Evolutionary conservation across 148 eudicot species (phyloP), one percentile per base, ranked within the genome.

Genomic region (Fallopia convolvulus): DNA sequence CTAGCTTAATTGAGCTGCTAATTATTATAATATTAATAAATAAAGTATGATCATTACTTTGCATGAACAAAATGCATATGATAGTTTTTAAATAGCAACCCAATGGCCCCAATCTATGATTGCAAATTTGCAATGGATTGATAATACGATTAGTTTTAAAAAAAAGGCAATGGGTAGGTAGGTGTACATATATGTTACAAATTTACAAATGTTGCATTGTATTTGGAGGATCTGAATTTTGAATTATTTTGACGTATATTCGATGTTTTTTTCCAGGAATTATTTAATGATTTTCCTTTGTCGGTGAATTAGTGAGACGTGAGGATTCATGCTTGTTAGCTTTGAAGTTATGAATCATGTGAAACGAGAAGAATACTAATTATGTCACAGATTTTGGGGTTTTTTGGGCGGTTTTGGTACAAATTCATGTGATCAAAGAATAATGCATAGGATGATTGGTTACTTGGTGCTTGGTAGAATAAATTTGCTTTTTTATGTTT

Each of bases 281-380:
- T 36, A 2, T 36, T 33, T 36, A 1, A 36, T 20, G 18, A 56
- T 56, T 56, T 65, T 41, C 14, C 32, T 56, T 55, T 55, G 60
- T 55, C 21, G 18, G 21, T 23, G 21, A 55, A 17, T 55, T 55
- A n/a, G 6, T 55, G 23, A 55, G 60, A 55, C 21, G 60, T 55
- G 60, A 18, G 18, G 2, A 55, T 55, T 55, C 26, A 18, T 55
- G 60, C 21, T 56, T 65, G 4, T 30, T 33, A 32, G 70, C 10
- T 65, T 65, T 65, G 41, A 65, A 32, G 70, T 1, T 65, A 32
- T 65, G 70, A 65, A 65, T 32, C 70, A 65, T 30, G 70, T 65
- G 70, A 65, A 65, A 26, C 18, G 1, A 30, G 40, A 63, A 30
- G 17, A 65, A 7, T 30, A 65, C 11, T 60, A 23, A 65, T 65